A percentile compares a stretch with the other conserved stretches of the same genome.
Conservation (phyloP, 2,329 filamentous ascomycete species). For the Epichloe sibirici region DNA sequence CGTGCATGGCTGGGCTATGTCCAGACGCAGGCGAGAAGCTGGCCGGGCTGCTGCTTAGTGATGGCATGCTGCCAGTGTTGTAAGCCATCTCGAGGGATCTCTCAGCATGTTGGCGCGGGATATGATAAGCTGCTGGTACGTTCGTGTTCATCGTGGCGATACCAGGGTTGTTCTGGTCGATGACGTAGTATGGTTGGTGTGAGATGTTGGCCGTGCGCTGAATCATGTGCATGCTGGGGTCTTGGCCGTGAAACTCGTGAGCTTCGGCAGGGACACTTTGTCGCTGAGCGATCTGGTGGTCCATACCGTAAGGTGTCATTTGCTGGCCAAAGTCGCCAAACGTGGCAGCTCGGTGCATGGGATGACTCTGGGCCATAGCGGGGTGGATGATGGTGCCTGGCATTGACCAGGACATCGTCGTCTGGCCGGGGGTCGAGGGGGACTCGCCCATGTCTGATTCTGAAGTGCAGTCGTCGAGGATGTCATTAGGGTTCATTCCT, state of each 20-base stretch:
- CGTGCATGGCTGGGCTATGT: constrained; percentile 40
- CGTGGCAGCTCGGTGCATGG: constrained; percentile 39
- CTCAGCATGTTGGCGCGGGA: constrained; percentile 37
- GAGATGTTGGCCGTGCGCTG: constrained; percentile 37
- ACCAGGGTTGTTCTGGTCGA: constrained; percentile 49
- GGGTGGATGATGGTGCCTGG: constrained; percentile 27
- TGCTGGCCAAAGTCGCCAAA: constrained; percentile 43
- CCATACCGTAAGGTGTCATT: constrained; percentile 31
- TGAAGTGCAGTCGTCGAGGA: constrained; percentile 40
- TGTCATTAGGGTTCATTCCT: constrained; percentile 42
- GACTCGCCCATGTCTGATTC: constrained; percentile 47
- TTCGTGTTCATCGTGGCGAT: constrained; percentile 49
- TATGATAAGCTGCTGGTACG: constrained; percentile 38
- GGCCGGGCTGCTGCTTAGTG: constrained; percentile 46
- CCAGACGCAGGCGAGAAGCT: constrained; percentile 44
- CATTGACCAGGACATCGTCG: constrained; percentile 39
- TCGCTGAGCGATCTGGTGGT: constrained; percentile 29
- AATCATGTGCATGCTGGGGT: constrained; percentile 33
- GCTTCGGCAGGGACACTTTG: constrained; percentile 33
- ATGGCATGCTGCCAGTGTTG: constrained; percentile 32
- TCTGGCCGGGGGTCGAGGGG: constrained; percentile 44
- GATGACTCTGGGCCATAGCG: constrained; percentile 23
- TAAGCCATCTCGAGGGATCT: constrained; percentile 39
- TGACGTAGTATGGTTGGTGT: constrained; percentile 41
- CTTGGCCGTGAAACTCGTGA: constrained; percentile 33